phyloP scores from a whole-genome alignment of 306 rosid species.

The Astragalus glycyphyllos region DNA sequence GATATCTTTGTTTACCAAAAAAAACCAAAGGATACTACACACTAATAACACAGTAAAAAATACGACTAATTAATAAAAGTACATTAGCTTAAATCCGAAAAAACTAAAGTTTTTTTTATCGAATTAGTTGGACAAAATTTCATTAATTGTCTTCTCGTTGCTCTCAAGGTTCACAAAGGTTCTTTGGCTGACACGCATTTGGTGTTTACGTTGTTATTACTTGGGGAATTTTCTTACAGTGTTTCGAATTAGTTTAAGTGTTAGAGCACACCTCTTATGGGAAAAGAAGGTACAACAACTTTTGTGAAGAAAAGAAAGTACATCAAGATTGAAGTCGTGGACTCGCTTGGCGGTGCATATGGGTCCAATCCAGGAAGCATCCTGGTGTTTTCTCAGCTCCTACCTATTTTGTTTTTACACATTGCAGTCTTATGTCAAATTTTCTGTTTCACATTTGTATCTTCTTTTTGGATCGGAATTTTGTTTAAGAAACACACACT shows the following conservation, averaged over 20 bases:
- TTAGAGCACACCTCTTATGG: too few species aligned
- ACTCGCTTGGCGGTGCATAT: neutral
- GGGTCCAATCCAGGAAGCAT: conserved; percentile 39
- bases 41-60: too few species aligned
- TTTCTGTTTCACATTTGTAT: too few species aligned
- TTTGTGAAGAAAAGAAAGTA: too few species aligned
- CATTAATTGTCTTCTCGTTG: conserved; percentile 3
- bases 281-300: too few species aligned
- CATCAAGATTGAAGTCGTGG: conserved; percentile 1
- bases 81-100: conserved; percentile 11
- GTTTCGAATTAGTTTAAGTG: neutral
- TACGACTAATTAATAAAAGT: too few species aligned
- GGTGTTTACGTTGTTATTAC: neutral
- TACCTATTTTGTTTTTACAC: neutral
- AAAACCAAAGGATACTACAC: too few species aligned
- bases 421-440: too few species aligned
- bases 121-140: neutral
- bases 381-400: conserved; percentile 22
- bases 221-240: neutral
- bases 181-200: neutral
- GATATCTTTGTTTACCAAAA: too few species aligned
- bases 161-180: neutral
- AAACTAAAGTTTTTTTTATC: neutral
- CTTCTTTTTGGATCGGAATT: too few species aligned
- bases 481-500: too few species aligned